phyloP scores from a whole-genome alignment of 352 stramenopile species.

The Saprolegnia diclina region DNA sequence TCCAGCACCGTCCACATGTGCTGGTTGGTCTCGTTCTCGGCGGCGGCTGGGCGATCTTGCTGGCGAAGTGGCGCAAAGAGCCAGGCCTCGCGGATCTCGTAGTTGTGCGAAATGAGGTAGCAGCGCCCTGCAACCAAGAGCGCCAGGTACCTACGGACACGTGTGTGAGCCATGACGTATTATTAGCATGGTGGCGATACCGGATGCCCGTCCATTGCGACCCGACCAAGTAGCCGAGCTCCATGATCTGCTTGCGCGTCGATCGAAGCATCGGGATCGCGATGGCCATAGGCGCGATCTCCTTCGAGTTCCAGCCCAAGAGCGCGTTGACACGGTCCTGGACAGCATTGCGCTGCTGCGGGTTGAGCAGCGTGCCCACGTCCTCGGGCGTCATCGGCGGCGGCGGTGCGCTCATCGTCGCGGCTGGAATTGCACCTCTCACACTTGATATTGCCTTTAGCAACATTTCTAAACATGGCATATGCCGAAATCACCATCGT shows the following conservation, averaged over 20 bases:
- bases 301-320: slow-evolving; percentile 68
- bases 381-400: slow-evolving; percentile 23
- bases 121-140: slow-evolving; percentile 71
- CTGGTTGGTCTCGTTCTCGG: slow-evolving; percentile 29
- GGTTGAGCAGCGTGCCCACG: slow-evolving; percentile 16
- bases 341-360: slow-evolving; percentile 23
- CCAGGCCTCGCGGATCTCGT: slow-evolving; percentile 72
- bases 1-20: slow-evolving; percentile 87
- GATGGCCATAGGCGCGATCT: slow-evolving; percentile 68
- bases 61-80: slow-evolving; percentile 75
- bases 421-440: neutral
- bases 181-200: neutral
- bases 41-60: slow-evolving; percentile 59
- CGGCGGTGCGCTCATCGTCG: slow-evolving; percentile 12
- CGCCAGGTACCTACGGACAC: slow-evolving; percentile 41
- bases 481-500: neutral
- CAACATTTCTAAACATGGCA: neutral
- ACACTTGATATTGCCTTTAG: slow-evolving; percentile 1
- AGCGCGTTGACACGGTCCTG: slow-evolving; percentile 55
- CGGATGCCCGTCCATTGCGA: slow-evolving; percentile 71
- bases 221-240: slow-evolving; percentile 83
- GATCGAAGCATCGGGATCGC: slow-evolving; percentile 59
- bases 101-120: slow-evolving; percentile 80
- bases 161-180: neutral
- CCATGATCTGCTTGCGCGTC: slow-evolving; percentile 68